Percentiles rank a stretch among this genome's conserved stretches.
Evolutionary conservation across 495 filamentous ascomycete genomes (phyloP).

Genomic region (Penicillium daleae): DNA sequence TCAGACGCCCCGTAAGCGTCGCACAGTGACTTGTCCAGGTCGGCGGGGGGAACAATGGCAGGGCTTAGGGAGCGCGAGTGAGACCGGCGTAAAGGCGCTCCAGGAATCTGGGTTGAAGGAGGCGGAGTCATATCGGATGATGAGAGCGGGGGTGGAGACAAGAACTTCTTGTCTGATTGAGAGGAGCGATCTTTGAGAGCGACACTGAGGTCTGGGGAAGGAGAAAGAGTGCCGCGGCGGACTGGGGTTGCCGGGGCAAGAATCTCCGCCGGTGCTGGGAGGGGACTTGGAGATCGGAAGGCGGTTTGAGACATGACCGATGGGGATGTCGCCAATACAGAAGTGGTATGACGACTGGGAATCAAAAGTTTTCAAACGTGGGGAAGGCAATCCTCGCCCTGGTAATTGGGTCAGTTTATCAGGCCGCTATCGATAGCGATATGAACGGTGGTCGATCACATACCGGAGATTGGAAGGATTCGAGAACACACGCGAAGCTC

Average conservation of each 20-base stretch:
- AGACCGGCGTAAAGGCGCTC: conserved; percentile 44
- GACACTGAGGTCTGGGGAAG: conserved; percentile 45
- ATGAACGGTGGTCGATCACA: conserved; percentile 25
- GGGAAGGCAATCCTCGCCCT: conserved; percentile 32
- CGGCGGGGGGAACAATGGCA: conserved; percentile 60
- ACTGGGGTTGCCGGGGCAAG: conserved; percentile 41
- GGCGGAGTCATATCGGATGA: conserved; percentile 69
- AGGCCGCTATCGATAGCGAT: conserved; percentile 16
- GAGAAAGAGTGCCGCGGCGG: conserved; percentile 43
- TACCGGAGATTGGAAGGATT: conserved; percentile 33
- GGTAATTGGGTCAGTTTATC: conserved; percentile 21
- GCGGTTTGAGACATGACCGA: conserved; percentile 44
- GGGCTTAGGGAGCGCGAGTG: conserved; percentile 44
- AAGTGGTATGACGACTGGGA: conserved; percentile 19
- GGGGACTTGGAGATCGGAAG: conserved; percentile 39
- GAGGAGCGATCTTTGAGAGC: conserved; percentile 33
- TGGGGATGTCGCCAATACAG: conserved; percentile 10
- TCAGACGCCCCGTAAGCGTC: conserved; percentile 53
- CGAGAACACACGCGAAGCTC: not conserved
- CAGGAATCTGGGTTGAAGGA: conserved; percentile 69
- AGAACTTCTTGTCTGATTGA: conserved; percentile 40
- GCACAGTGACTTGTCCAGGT: conserved; percentile 58
- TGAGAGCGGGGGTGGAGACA: conserved; percentile 45
- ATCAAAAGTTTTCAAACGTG: conserved; percentile 20
- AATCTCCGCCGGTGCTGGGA: conserved; percentile 48